Base-by-base conservation (phyloP, 164 flowering plant species). In the Chimonanthus praecox region DNA sequence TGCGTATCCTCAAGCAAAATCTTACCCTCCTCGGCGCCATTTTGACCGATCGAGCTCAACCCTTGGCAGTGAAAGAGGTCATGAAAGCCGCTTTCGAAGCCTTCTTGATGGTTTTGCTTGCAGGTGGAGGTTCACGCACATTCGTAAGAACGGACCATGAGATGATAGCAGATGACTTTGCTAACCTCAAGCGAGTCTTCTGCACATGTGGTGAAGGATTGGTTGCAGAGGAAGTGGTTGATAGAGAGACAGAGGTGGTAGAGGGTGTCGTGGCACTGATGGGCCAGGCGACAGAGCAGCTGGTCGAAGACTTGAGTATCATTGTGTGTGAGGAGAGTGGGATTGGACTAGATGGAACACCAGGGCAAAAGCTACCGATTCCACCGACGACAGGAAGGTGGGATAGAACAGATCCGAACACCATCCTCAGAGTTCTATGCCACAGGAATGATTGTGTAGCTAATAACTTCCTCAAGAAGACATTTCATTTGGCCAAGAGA, bases 381-480 rank as follows among this genome's bases (percentile, higher is more conserved):
- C 98, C 98, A 6, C 97, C 97, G 3, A 93, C 98, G 13, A 93
- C 99, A 7, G 99, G 98, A 48, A 76, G 85, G 67, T 95, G 97
- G 98, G 86, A 85, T 49, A 76, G 92, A 58, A 68, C 92, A 0
- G 98, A 96, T 78, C 97, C 99, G 0, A 94, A 96, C 78, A 96
- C 99, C 3, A 90, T 96, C 60, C 69, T 95, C 54, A 88, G 99
- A 74, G 94, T 95, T 0, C 74, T 95, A 70, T 95, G 99, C 77
- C 81, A 90, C 67, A 81, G 99, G 71, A 87, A 92, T 71, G 99
- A 95, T 74, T 68, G 73, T 18, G 68, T 70, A 0, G 98, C 99
- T 1, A 93, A 92, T 68, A 80, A 75, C 49, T 95, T 90, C 83
- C 72, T 95, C 73, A 95, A 95, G 84, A 92, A 80, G 80, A 80